These are phyloP conservation scores for Lactarius vividus DNA, from an alignment of 768 basidiomycete species.

Conservation along the genomic window DNA sequence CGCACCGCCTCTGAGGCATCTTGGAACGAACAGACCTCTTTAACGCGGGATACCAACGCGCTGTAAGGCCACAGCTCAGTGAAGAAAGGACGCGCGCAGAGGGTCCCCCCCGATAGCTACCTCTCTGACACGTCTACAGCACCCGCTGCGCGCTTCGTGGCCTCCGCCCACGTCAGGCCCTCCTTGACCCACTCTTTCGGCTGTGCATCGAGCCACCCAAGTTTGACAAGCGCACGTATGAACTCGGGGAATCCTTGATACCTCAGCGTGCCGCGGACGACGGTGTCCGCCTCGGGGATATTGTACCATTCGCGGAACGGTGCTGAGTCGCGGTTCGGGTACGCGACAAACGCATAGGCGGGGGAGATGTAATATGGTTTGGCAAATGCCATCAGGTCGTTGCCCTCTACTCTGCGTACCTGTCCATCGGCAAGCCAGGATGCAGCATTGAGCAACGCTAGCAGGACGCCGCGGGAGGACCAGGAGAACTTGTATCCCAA, in stretches of 20 bases:
- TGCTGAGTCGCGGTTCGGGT: conserved; percentile 93
- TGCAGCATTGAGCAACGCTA: conserved; percentile 89
- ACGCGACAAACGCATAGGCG: conserved; percentile 93
- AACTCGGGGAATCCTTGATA: conserved; percentile 98
- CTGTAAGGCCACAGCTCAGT: conserved; percentile 38
- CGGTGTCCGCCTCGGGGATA: conserved; percentile 91
- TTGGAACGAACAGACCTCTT: conserved; percentile 70
- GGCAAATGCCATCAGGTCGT: conserved; percentile 86
- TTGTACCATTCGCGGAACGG: conserved; percentile 89
- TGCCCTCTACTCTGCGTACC: conserved; percentile 64
- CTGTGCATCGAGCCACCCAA: conserved; percentile 80
- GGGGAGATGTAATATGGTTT: conserved; percentile 94
- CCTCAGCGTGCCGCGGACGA: conserved; percentile 89
- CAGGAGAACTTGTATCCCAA: conserved; percentile 99
- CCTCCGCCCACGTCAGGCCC: conserved; percentile 79
- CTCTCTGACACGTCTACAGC: conserved; percentile 67
- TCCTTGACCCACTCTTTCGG: conserved; percentile 76
- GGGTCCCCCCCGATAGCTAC: conserved; percentile 39
- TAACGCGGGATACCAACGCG: conserved; percentile 69
- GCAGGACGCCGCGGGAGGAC: conserved; percentile 94
- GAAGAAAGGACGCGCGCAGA: not conserved
- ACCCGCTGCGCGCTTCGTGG: conserved; percentile 70
- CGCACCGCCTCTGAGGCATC: conserved; percentile 64
- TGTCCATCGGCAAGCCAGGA: conserved; percentile 70
- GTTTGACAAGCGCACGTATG: conserved; percentile 78